These are phyloP conservation scores for Fusarium cyanostomum DNA, from an alignment of 2,329 filamentous ascomycete genomes.

Conservation along the genomic window DNA sequence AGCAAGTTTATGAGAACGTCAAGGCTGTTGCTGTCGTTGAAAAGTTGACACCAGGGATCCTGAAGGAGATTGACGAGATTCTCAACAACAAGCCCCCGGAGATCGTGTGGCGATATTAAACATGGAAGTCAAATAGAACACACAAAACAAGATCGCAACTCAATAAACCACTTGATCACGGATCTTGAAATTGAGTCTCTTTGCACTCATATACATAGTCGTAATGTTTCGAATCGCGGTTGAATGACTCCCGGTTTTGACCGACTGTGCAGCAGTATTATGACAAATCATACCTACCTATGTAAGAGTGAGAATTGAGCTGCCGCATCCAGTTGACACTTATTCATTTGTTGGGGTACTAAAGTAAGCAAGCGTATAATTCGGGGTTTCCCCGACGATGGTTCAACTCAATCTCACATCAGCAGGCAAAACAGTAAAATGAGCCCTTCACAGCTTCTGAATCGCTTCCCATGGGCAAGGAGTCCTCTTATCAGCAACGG, in stretches of 20 bases:
- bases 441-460: conserved; percentile 38
- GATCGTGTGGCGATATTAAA: conserved; percentile 44
- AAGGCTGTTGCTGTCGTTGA: conserved; percentile 62
- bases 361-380: neutral
- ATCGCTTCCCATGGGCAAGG: conserved; percentile 45
- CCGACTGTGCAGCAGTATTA: neutral
- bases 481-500: conserved; percentile 48
- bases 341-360: neutral
- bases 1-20: conserved; percentile 70
- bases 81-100: conserved; percentile 66
- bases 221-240: neutral
- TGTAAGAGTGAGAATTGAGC: neutral
- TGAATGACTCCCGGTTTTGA: neutral
- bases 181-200: neutral
- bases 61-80: conserved; percentile 68
- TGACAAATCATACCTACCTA: conserved; percentile 24
- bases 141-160: neutral
- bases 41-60: conserved; percentile 66
- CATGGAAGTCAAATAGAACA: neutral
- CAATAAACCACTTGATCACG: neutral
- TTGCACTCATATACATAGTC: no score
- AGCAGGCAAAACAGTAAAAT: conserved; percentile 24
- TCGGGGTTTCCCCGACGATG: neutral
- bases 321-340: neutral
- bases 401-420: neutral